Conservation (phyloP, 2,329 filamentous ascomycete species). For the Penicillium hordei region DNA sequence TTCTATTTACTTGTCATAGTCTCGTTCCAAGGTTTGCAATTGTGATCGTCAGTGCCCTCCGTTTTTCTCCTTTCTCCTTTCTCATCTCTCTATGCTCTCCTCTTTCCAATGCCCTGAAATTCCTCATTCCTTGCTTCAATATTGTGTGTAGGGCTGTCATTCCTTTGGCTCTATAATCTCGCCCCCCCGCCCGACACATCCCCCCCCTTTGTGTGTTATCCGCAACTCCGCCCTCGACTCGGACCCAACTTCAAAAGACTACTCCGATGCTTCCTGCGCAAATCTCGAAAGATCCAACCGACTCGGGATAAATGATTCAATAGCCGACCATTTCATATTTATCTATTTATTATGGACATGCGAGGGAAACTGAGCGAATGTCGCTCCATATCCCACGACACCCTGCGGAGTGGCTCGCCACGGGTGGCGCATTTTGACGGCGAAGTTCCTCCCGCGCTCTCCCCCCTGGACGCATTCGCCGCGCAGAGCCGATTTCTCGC, state of each 20-base stretch:
- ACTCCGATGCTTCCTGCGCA: conserved; percentile 39
- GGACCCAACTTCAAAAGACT: background rate
- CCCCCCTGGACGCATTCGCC: conserved; percentile 92
- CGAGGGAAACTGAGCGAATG: conserved; percentile 62
- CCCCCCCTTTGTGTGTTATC: background rate
- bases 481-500: conserved; percentile 85
- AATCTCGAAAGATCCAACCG: conserved; percentile 4
- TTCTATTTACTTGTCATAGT: conserved; percentile 8
- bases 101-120: background rate
- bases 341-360: conserved; percentile 48
- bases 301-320: conserved; percentile 14
- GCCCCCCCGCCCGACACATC: conserved; percentile 14
- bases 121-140: background rate
- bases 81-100: conserved; percentile 2
- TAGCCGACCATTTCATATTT: background rate
- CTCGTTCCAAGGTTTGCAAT: conserved; percentile 16
- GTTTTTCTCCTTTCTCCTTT: conserved; percentile 21
- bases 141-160: conserved; percentile 25
- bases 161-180: conserved; percentile 23
- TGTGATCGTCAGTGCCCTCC: conserved; percentile 27
- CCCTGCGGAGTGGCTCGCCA: conserved; percentile 63
- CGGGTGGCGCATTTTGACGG: conserved; percentile 71
- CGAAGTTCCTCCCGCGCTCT: conserved; percentile 79
- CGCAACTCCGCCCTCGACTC: background rate
- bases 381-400: conserved; percentile 58